Base-by-base conservation (phyloP, 2,329 filamentous ascomycete species). In the Chrysoporthe austroafricana region DNA sequence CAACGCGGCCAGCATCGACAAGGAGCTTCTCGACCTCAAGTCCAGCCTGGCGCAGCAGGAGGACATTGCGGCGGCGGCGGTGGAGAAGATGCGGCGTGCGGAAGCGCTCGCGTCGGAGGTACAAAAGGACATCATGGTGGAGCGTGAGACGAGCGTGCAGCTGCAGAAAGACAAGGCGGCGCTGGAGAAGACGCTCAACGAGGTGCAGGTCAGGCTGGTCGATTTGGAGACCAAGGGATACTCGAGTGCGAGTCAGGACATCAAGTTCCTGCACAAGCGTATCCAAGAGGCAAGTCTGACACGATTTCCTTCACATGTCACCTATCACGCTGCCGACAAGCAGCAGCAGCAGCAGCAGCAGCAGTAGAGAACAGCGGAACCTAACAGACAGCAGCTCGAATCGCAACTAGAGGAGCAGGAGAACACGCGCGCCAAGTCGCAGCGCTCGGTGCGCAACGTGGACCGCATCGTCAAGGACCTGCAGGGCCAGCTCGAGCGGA, bases 191-290 rank as follows among this genome's bases (percentile, higher is more conserved):
- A 88, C 87, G 65, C 84, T 97, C 62, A 97, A 94, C 78, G 95
- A 99, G 78, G 85, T 95, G 36, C 95, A 98, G 79, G 87, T 98
- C 64, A 90, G 90, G 75, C 88, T 97, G 66, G 91, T 99, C 63
- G 96, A 98, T 77, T 85, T 98, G 9, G 95, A 99, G 82, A 98
- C 96, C 56, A 98, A 98, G 83, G 94, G 94, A 64, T 98, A 97
- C 80, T 96, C 94, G 26, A 96, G 91, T 72, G 92, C 92, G 34
- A 97, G 94, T 78, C 93, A 97, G 74, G 95, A 98, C 79, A 93
- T 98, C 73, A 91, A 96, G 75, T 98, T 97, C 82, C 81, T 98
- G 74, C 92, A 97, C 80, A 95, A 94, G 76, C 89, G 95, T 62
- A 93, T 99, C 72, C 94, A 97, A 82, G 95, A 98, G 86, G 94